Conservation (phyloP, 2,329 filamentous ascomycete species). For the Fusarium haematococcum region DNA sequence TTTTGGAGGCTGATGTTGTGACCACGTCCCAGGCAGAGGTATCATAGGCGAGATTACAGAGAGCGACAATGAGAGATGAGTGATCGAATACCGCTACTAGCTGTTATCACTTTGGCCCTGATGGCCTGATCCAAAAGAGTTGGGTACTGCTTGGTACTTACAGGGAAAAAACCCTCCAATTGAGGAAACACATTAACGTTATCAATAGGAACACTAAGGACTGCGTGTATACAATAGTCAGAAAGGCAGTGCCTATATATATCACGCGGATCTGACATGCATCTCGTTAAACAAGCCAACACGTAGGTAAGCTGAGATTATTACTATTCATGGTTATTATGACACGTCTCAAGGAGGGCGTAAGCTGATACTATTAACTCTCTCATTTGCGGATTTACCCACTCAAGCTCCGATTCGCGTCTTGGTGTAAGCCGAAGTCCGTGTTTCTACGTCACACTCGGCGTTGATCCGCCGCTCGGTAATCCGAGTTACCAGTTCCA, state of each 20-base stretch:
- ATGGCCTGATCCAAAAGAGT: no score
- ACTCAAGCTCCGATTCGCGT: not conserved
- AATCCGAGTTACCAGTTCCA: not conserved
- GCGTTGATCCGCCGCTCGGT: not conserved
- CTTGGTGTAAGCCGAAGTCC: not conserved
- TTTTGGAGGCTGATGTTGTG: conserved; percentile 46
- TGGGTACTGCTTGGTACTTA: not conserved
- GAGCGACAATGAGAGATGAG: not conserved
- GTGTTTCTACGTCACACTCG: not conserved
- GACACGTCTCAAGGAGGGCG: not conserved
- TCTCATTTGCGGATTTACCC: not conserved
- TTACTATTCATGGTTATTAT: not conserved
- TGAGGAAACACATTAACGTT: not conserved
- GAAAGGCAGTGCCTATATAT: not conserved
- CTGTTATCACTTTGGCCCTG: no score
- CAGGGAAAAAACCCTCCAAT: not conserved
- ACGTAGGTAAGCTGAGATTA: not conserved
- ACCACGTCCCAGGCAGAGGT: conserved; percentile 41
- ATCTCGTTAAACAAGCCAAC: not conserved
- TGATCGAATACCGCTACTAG: not conserved
- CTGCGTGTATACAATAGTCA: not conserved
- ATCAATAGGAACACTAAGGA: not conserved
- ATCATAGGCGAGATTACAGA: not conserved
- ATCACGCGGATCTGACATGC: not conserved
- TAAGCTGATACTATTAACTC: not conserved